Evolutionary conservation across 371 early-diverging fungal species (phyloP).

Genomic region (Mortierella sp.): DNA sequence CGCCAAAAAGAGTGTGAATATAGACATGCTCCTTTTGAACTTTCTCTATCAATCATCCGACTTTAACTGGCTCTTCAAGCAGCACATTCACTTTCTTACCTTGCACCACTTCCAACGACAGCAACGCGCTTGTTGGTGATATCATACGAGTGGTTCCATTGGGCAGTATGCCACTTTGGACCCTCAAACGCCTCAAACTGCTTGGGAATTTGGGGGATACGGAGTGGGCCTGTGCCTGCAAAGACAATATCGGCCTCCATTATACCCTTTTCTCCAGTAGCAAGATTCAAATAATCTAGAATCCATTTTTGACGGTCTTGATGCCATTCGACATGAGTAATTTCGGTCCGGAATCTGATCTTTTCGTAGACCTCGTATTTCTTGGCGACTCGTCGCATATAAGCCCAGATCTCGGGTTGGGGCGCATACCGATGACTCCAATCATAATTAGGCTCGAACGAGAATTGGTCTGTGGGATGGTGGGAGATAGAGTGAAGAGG

Average conservation of each 20-base stretch:
- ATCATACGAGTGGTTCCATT: constrained; percentile 60
- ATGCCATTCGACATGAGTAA: constrained; percentile 57
- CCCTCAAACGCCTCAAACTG: constrained; percentile 61
- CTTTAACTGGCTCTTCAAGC: neutral
- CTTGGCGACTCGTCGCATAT: constrained; percentile 59
- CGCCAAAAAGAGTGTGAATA: neutral
- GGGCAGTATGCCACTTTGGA: constrained; percentile 58
- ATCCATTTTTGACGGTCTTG: constrained; percentile 59
- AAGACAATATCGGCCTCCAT: constrained; percentile 48
- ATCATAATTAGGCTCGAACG: constrained; percentile 53
- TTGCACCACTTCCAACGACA: constrained; percentile 64
- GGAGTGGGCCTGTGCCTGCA: constrained; percentile 58
- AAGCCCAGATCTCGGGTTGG: constrained; percentile 61
- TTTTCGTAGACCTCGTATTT: constrained; percentile 60
- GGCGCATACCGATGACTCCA: constrained; percentile 60
- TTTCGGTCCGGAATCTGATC: constrained; percentile 59
- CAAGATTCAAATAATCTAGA: constrained; percentile 39
- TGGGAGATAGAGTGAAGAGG: neutral
- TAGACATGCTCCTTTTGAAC: no score
- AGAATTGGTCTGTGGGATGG: constrained; percentile 12
- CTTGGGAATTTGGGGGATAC: constrained; percentile 62
- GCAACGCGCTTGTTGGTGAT: constrained; percentile 62
- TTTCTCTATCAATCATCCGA: no score
- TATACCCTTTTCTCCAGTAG: constrained; percentile 19
- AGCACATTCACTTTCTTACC: constrained; percentile 40